Conservation (phyloP, 768 basidiomycete species). For the Trametes meyenii region DNA sequence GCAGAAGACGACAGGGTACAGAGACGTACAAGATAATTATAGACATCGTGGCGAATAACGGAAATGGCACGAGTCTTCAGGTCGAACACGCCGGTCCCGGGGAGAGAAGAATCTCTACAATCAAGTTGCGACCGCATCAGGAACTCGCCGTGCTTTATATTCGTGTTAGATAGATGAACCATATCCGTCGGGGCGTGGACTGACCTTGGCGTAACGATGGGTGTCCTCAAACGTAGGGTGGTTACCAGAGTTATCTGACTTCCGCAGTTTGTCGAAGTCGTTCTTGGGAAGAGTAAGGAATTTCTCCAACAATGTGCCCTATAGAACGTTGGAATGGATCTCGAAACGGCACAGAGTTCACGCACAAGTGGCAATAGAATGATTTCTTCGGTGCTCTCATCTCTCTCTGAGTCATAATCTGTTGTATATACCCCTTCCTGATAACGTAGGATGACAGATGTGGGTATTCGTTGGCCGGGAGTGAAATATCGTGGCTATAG, state of each 20-base stretch:
- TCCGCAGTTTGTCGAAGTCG: slow-evolving; percentile 63
- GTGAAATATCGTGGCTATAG: slow-evolving; percentile 52
- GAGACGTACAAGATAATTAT: slow-evolving; percentile 71
- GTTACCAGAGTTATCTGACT: slow-evolving; percentile 23
- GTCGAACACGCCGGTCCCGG: slow-evolving; percentile 92
- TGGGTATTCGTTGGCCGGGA: slow-evolving; percentile 76
- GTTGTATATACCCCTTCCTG: slow-evolving; percentile 69
- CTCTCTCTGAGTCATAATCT: slow-evolving; percentile 53
- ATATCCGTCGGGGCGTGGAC: slow-evolving; percentile 14
- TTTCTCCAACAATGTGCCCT: slow-evolving; percentile 92
- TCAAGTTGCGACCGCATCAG: slow-evolving; percentile 97
- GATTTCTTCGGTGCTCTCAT: slow-evolving; percentile 54
- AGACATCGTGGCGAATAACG: slow-evolving; percentile 79
- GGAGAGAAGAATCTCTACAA: slow-evolving; percentile 76
- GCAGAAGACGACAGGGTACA: not conserved
- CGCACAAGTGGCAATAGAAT: slow-evolving; percentile 68
- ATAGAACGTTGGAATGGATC: not conserved
- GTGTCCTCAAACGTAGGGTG: slow-evolving; percentile 54
- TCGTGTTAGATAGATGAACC: not conserved
- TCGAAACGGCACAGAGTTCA: too few species aligned
- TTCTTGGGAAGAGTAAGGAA: slow-evolving; percentile 69
- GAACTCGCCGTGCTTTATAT: slow-evolving; percentile 55
- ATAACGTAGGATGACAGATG: slow-evolving; percentile 66
- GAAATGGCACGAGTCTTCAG: slow-evolving; percentile 92
- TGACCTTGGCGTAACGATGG: slow-evolving; percentile 84